Evolutionary conservation across 1,139 yeast species (phyloP), one percentile per base, ranked within the genome.

Genomic region (Taphrina pruni): DNA sequence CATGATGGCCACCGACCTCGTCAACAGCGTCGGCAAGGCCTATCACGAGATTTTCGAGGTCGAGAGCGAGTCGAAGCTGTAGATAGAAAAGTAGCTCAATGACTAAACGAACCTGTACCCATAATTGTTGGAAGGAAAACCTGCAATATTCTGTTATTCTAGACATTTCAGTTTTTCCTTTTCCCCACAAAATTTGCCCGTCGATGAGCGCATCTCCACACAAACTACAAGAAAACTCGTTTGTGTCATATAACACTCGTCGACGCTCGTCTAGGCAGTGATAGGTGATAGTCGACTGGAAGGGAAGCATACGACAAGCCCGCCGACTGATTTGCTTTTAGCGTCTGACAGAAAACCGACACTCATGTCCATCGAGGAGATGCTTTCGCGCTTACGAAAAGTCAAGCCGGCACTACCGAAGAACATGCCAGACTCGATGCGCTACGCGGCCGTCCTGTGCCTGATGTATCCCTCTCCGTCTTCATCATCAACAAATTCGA

Each of bases 1-100:
- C 5, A 87, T 92, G 88, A 90, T 90, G 75, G 90, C 99, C 0
- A 86, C 93, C 1, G 90, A 92, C 77, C 80, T 94, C 38, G 92
- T 92, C 72, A 83, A 84, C 69, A 84, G 82, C 71, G 86, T 93
- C 36, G 89, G 90, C 0, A 81, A 80, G 11, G 88, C 94, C 0
- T 91, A 83, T 75, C 75, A 75, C n/a, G 84, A 83, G 54, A 75
- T 88, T 7, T 87, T 85, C 74, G 84, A 79, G 39, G 70, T 21
- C n/a, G 69, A 32, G 57, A 14, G 26, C 81, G 62, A 58, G 26
- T 41, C 60, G n/a, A 56, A 56, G 50, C 50, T 56, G 60, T 56
- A 41, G 54, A 50, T 8, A 12, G 1, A 12, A 46, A 2, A 9
- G 6, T 39, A 6, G 6, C 0, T 39, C 6, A 39, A 39, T 6